phyloP scores from a whole-genome alignment of 345 rosid genomes.

The Citrus unshiu region DNA sequence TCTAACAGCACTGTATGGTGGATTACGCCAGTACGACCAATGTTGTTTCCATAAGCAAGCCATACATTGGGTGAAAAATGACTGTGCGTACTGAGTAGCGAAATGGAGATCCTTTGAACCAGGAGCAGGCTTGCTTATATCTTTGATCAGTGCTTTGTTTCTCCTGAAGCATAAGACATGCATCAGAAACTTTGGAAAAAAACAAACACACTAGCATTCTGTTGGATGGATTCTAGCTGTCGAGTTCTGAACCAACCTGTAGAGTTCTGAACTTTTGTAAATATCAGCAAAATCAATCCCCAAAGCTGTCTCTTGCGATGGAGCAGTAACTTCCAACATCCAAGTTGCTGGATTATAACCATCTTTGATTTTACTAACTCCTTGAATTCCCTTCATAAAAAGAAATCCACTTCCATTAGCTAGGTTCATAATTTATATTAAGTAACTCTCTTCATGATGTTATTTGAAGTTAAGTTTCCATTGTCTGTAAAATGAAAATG shows the following conservation, averaged over 20 bases:
- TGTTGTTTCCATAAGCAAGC: constrained; percentile 54
- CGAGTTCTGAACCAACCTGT: constrained; percentile 22
- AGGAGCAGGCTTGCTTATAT: constrained; percentile 33
- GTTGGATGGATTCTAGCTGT: too few species aligned
- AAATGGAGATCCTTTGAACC: constrained; percentile 36
- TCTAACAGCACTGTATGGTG: constrained; percentile 41
- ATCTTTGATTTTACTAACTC: constrained; percentile 34
- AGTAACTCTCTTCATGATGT: not conserved
- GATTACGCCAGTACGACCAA: constrained; percentile 47
- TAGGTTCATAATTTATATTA: not conserved
- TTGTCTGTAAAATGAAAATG: not conserved
- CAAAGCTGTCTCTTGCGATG: constrained; percentile 35
- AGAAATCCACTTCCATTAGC: not conserved
- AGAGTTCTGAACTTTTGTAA: constrained; percentile 39
- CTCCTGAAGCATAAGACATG: constrained; percentile 18
- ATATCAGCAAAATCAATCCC: constrained; percentile 36
- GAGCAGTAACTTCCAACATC: constrained; percentile 46
- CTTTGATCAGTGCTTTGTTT: constrained; percentile 36
- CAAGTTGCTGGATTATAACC: constrained; percentile 57
- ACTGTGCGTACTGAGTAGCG: constrained; percentile 24
- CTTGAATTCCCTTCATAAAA: constrained; percentile 26
- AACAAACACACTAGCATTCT: not conserved
- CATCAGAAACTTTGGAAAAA: not conserved
- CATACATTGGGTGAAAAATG: constrained; percentile 26
- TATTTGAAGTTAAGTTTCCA: not conserved